Evolutionary conservation across 2,329 filamentous ascomycete species (phyloP), one percentile per base, ranked within the genome.

Genomic region (Cladosporium sp.): DNA sequence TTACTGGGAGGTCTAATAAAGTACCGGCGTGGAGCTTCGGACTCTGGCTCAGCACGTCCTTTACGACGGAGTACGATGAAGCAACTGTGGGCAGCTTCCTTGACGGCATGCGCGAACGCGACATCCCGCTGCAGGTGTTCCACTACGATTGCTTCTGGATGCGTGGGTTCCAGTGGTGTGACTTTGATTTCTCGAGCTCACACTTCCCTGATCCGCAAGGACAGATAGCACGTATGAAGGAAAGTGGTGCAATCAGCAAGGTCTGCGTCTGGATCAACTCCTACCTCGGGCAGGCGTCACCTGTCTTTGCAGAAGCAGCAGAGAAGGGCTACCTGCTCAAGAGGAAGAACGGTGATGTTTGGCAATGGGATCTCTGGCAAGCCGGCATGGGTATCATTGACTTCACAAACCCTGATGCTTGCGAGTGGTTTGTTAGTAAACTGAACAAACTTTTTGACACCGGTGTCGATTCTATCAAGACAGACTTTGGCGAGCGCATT

Each of bases 91-190:
- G 77, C 45, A 78, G 78, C 9, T 90, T 90, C 70, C 78, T 90
- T 20, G 81, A 88, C 63, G 86, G 86, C 10, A 89, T 90, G 83
- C 80, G 79, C 60, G 75, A 81, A 49, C 80, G 85, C 1, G 80
- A 82, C 45, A 87, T 86, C 15, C 83, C 85, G 0, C 79, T 90
- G 1, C 83, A 87, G 36, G 86, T 89, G 3, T 90, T 90, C 71
- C 88, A 90, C 70, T 90, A 87, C 62, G 87, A 90, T 68, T 88
- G 84, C 70, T 90, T 89, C 78, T 90, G 87, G 87, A 85, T 90
- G 78, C 85, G 85, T 61, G 85, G 83, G 1, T 90, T 89, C 68
- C 83, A 84, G 57, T 90, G 87, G 87, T 89, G 86, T 58, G 87
- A 90, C 70, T 90, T 90, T 62, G 79, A 85, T 51, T 90, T 89